phyloP scores from a whole-genome alignment of 169 alveolate species.

The Cardiosporidium cionae region DNA sequence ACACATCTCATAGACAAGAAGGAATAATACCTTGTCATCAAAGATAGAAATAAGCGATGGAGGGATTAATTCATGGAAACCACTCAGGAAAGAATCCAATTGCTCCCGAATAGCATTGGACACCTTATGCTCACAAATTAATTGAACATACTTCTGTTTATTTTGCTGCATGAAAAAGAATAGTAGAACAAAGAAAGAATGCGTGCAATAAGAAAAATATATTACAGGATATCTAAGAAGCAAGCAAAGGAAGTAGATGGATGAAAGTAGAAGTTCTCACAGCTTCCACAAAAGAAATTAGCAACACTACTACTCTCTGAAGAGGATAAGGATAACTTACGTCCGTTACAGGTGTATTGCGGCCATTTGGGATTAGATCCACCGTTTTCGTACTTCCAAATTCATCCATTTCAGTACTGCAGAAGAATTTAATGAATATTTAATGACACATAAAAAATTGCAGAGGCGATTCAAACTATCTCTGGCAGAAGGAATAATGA shows the following conservation, averaged over 20 bases:
- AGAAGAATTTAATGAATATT: slow-evolving; percentile 9
- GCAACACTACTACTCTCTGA: too few relatives aligned
- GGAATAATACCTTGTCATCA: slow-evolving; percentile 86
- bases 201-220: neutral
- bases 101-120: slow-evolving; percentile 86
- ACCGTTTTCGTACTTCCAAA: slow-evolving; percentile 85
- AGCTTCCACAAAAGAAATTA: too few relatives aligned
- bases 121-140: slow-evolving; percentile 86
- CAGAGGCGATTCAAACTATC: too few relatives aligned
- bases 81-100: slow-evolving; percentile 90
- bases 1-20: too few relatives aligned
- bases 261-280: too few relatives aligned
- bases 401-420: slow-evolving; percentile 83
- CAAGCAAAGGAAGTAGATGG: too few relatives aligned
- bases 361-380: slow-evolving; percentile 92
- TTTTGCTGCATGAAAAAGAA: slow-evolving; percentile 19
- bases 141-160: slow-evolving; percentile 81
- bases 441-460: neutral
- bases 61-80: slow-evolving; percentile 94
- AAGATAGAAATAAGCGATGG: slow-evolving; percentile 87
- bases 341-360: slow-evolving; percentile 60
- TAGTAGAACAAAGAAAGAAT: neutral
- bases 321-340: neutral
- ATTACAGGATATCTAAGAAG: too few relatives aligned
- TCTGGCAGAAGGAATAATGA: too few relatives aligned